These are phyloP conservation scores for Rhodosporidiobolus odoratus DNA, from an alignment of 768 basidiomycete genomes.

Conservation along the genomic window DNA sequence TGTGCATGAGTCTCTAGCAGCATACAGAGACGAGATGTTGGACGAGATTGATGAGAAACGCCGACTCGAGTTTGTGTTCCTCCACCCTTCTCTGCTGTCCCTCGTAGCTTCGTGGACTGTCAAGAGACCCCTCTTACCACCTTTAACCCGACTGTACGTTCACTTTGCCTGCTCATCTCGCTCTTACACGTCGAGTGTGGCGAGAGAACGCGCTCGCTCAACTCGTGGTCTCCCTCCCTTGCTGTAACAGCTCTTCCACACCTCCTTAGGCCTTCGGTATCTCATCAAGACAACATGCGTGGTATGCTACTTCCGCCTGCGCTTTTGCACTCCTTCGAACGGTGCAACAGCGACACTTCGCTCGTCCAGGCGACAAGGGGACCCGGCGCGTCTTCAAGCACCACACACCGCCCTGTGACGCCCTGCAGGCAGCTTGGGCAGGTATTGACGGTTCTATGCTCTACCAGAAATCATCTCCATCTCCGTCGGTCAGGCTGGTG, in stretches of 20 bases:
- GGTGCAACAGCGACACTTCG: neutral
- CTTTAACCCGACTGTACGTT: neutral
- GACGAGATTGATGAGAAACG: neutral
- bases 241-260: neutral
- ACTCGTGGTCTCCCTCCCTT: neutral
- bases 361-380: neutral
- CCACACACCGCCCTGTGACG: neutral
- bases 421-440: too few species aligned
- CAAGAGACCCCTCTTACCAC: constrained; percentile 15
- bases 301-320: neutral
- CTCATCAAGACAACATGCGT: constrained; percentile 13
- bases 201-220: constrained; percentile 5
- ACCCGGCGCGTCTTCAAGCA: neutral
- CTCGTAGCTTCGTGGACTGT: constrained; percentile 32
- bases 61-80: neutral
- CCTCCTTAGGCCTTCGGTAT: neutral
- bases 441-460: neutral
- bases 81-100: constrained; percentile 20
- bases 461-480: constrained; percentile 34
- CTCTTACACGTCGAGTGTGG: neutral
- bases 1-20: too few species aligned
- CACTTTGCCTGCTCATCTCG: neutral
- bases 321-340: neutral
- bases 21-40: neutral
- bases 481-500: constrained; percentile 98